phyloP scores from a whole-genome alignment of 2,329 filamentous ascomycete genomes.

The Diplodia seriata region DNA sequence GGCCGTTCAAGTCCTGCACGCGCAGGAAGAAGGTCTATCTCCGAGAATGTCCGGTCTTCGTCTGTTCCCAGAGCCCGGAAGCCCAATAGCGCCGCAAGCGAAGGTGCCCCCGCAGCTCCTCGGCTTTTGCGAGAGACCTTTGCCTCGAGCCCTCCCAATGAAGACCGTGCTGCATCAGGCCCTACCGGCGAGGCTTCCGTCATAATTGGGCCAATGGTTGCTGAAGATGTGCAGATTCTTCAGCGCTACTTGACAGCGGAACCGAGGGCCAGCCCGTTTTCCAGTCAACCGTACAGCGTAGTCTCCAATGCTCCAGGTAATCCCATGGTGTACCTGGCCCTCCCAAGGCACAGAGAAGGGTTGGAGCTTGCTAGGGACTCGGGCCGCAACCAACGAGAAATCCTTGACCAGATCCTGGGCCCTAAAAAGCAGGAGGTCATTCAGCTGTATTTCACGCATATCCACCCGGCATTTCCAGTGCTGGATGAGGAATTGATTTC shows the following conservation, averaged over 20 bases:
- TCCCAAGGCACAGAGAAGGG: conserved; percentile 59
- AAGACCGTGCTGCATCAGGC: conserved; percentile 23
- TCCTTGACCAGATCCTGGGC: conserved; percentile 51
- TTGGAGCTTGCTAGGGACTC: conserved; percentile 45
- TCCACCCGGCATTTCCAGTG: conserved; percentile 50
- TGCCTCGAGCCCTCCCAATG: not conserved
- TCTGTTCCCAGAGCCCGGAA: conserved; percentile 38
- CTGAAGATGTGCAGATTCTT: conserved; percentile 51
- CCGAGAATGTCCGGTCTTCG: conserved; percentile 38
- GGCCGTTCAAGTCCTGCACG: conserved; percentile 36
- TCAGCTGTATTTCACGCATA: conserved; percentile 54
- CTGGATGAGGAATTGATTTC: conserved; percentile 48
- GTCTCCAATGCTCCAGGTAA: conserved; percentile 55
- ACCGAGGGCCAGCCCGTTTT: conserved; percentile 36
- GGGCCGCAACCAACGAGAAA: conserved; percentile 49
- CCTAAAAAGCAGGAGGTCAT: conserved; percentile 48
- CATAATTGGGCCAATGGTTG: conserved; percentile 50
- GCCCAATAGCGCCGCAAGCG: conserved; percentile 40
- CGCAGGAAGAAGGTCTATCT: conserved; percentile 41
- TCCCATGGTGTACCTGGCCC: conserved; percentile 53
- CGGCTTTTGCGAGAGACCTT: not conserved
- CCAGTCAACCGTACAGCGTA: conserved; percentile 56
- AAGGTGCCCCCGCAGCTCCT: conserved; percentile 37
- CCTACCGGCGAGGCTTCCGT: conserved; percentile 47
- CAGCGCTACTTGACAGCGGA: conserved; percentile 49